Conservation (phyloP, 169 alveolate species). For the Plasmodium vivax region DNA sequence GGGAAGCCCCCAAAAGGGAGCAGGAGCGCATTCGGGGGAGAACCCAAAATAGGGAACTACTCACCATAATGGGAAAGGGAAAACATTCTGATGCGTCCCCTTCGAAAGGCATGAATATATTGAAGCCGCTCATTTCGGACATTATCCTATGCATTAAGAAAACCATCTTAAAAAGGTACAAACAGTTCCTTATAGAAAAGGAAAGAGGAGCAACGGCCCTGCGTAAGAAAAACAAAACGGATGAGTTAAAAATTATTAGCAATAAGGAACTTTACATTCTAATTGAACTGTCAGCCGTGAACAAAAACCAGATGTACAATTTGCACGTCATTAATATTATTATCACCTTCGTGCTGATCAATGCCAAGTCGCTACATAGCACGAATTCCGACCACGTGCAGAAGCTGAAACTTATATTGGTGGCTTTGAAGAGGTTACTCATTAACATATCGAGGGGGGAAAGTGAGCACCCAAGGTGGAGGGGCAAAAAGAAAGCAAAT, state of each 20-base stretch:
- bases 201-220: neutral
- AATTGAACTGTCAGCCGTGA: constrained; percentile 72
- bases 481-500: constrained; percentile 1
- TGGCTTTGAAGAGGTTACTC: constrained; percentile 46
- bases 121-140: constrained; percentile 57
- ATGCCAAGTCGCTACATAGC: constrained; percentile 23
- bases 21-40: neutral
- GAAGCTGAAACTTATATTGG: constrained; percentile 53
- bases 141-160: constrained; percentile 48
- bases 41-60: neutral
- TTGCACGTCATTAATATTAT: constrained; percentile 57
- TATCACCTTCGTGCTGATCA: constrained; percentile 21
- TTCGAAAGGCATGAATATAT: constrained; percentile 31
- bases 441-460: constrained; percentile 19
- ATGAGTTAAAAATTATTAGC: constrained; percentile 25
- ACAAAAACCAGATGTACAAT: constrained; percentile 33
- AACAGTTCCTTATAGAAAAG: neutral
- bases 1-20: neutral
- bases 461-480: neutral
- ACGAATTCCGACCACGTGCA: constrained; percentile 5
- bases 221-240: constrained; percentile 5
- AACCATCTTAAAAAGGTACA: constrained; percentile 33
- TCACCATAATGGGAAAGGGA: neutral
- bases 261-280: constrained; percentile 65
- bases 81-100: neutral